Evolutionary conservation across 2,329 filamentous ascomycete genomes (phyloP), one percentile per base, ranked within the genome.

Genomic region (Penicillium sclerotiorum): DNA sequence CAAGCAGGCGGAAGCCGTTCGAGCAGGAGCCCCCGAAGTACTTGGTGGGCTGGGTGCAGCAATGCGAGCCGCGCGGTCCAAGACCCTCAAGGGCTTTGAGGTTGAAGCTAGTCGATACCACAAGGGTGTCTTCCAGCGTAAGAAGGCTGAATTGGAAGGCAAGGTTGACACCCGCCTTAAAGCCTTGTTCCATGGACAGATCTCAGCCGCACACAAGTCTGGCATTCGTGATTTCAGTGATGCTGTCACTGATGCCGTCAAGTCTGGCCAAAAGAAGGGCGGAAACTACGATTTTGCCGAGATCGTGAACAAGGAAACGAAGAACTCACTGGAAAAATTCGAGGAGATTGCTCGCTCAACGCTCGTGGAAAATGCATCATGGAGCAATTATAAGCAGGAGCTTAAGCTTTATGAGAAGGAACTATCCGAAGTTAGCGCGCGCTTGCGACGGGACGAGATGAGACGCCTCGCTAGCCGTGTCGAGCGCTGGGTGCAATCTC

Each of bases 371-470:
- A 89, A 84, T n/a, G 83, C 93, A 0, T 67, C 85, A 1, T 99
- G 93, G 93, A 92, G 89, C 59, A 88, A 90, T 69, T 95, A 94
- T 69, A 85, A 87, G 66, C 81, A 91, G 40, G 89, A 96, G 69
- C 80, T 89, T 50, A 76, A 80, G 20, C 77, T 96, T 21, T 96
- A 93, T 62, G 88, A 89, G 67, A 93, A 95, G 69, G 94, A 99
- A 50, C 80, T 99, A 12, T 90, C 95, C 54, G 89, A 94, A 58
- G 90, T 95, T 46, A 95, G 91, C 59, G 81, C 83, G 33, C 86
- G 88, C 55, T 76, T 99, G 60, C 84, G 94, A 61, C 92, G 94
- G 66, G 94, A 99, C 59, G 94, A 99, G 74, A 96, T 99, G 90
- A 85, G 93, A 55, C 85, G 94, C 18, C 77, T 99, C 55, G 92